Base-by-base conservation (phyloP, 768 basidiomycete genomes). In the Mrakia gelida region DNA sequence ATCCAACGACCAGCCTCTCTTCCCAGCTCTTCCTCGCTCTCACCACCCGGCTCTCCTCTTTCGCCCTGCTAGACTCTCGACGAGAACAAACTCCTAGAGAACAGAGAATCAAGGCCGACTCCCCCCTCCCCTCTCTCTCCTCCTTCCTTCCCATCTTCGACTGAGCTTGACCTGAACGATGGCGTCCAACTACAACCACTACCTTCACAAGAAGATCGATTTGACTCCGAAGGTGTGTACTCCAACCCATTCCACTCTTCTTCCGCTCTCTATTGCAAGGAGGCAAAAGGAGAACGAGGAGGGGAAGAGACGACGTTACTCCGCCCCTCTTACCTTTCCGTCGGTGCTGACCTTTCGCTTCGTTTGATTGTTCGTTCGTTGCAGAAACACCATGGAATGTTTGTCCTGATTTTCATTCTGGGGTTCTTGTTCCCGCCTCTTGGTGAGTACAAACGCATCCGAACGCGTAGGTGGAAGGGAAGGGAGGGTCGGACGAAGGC, bases 351-450 rank as follows among this genome's bases (percentile, higher is more conserved):
- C 49, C 38, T 38, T 38, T 38, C 13, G 8, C 15, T 38, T 38
- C 38, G 49, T 16, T 52, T 54, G 5, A 18, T 16, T 74, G 28
- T n/a, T n/a, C 1, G 54, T 73, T 54, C 11, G 34, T 38, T 34
- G 8, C 28, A 87, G 83, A 88, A 88, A 61, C 88, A 93, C 82
- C 94, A 96, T 87, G 94, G 90, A 41, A 96, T 91, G 83, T 86
- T 90, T 21, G 89, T 92, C 77, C 56, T 95, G 16, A 88, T 98
- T 49, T 95, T 94, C 85, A 89, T 97, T 73, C 84, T 92, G 77
- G 95, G 95, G 26, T 91, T 93, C 1, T 87, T 98, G 72, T 89
- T 98, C 77, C 95, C 95, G 13, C 95, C 95, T 41, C 87, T 38
- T 38, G 38, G 38, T 38, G 38, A 38, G 38, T 38, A 38, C 38